Conservation (phyloP, 345 rosid species). For the Triadica sebifera region DNA sequence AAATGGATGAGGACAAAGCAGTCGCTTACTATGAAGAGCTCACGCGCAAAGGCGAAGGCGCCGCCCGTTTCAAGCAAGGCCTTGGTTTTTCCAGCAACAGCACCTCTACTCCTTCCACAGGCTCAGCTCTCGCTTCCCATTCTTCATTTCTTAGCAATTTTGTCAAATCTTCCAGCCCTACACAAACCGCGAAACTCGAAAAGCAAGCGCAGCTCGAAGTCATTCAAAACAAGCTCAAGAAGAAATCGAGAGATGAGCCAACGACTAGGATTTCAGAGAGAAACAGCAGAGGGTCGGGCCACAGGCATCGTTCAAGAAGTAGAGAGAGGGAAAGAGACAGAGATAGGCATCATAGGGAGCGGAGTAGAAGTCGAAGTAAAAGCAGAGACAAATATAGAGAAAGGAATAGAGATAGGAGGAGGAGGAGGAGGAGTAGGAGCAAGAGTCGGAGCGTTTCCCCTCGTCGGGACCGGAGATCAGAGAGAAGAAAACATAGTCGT, state of each 20-base stretch:
- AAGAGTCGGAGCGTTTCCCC: slow-evolving; percentile 42
- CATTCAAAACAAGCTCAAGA: slow-evolving; percentile 69
- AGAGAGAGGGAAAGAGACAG: slow-evolving; percentile 33
- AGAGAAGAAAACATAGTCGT: slow-evolving; percentile 21
- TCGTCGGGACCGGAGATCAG: slow-evolving; percentile 28
- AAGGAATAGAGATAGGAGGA: slow-evolving; percentile 38
- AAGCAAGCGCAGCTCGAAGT: slow-evolving; percentile 64
- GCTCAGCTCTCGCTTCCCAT: slow-evolving; percentile 48
- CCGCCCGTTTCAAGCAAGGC: slow-evolving; percentile 96
- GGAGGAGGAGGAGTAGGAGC: too few relatives aligned
- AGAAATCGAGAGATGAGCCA: slow-evolving; percentile 21
- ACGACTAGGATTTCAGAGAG: slow-evolving; percentile 19
- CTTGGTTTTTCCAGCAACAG: slow-evolving; percentile 59
- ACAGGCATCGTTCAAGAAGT: slow-evolving; percentile 23
- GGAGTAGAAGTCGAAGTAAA: slow-evolving; percentile 41
- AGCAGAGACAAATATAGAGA: slow-evolving; percentile 1
- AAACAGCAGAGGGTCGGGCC: slow-evolving; percentile 9
- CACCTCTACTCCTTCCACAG: slow-evolving; percentile 42
- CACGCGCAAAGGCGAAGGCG: slow-evolving; percentile 83
- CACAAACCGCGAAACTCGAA: slow-evolving; percentile 42
- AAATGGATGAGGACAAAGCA: slow-evolving; percentile 29
- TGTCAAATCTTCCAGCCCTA: slow-evolving; percentile 71
- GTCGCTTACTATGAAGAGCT: slow-evolving; percentile 51
- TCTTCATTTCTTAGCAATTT: slow-evolving; percentile 68
- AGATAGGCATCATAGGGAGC: slow-evolving; percentile 34